These are phyloP conservation scores for Serendipita vermifera DNA, from an alignment of 768 basidiomycete species.

Conservation along the genomic window DNA sequence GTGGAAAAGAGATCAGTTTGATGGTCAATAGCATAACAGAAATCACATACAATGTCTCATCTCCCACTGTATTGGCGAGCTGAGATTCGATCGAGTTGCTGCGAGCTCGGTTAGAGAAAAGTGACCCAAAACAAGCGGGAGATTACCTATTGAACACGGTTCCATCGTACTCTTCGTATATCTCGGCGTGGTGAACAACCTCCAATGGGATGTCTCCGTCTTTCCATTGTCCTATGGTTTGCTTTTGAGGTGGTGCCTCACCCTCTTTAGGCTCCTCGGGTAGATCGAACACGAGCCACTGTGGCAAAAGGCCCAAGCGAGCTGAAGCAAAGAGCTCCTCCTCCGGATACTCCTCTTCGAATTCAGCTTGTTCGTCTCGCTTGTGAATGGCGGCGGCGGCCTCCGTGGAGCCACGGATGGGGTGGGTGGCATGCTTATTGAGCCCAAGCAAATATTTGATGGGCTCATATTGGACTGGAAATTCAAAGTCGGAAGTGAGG, in stretches of 20 bases:
- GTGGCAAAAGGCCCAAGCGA: constrained; percentile 7
- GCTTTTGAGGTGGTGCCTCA: background rate
- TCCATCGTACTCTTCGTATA: constrained; percentile 4
- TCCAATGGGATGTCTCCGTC: constrained; percentile 10
- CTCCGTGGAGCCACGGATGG: too few species aligned
- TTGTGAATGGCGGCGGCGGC: too few species aligned
- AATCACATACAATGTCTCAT: background rate
- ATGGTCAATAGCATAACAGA: background rate
- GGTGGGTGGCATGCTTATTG: too few species aligned
- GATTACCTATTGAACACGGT: constrained; percentile 11
- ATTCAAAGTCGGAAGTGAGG: constrained; percentile 5
- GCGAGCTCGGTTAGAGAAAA: background rate
- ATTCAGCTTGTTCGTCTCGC: background rate
- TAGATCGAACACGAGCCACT: constrained; percentile 6
- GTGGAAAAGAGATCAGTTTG: too few species aligned
- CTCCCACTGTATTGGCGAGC: background rate
- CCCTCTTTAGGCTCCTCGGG: background rate
- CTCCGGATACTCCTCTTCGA: background rate
- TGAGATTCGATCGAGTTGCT: constrained; percentile 11
- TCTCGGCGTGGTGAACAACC: constrained; percentile 10
- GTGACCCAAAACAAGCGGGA: too few species aligned
- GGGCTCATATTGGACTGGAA: background rate
- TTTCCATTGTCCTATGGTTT: background rate
- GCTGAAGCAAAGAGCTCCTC: background rate
- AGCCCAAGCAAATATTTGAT: background rate